phyloP scores from a whole-genome alignment of 805 yeast species.

The Ogataea corticis region DNA sequence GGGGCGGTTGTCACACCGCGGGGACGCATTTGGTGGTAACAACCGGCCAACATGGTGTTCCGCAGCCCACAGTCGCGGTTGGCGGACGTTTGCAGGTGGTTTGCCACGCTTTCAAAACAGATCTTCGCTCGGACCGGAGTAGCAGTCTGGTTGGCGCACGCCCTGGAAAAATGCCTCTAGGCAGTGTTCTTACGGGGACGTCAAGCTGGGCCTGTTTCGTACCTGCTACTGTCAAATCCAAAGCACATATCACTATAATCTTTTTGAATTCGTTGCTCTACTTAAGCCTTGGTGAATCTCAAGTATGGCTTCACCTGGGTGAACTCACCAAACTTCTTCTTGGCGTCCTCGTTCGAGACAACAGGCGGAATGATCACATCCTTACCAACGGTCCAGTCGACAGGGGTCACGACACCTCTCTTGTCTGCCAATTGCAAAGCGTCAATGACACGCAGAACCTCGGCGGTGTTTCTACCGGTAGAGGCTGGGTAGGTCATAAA shows the following conservation, averaged over 20 bases:
- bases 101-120: no score
- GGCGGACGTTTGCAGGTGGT: no score
- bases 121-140: conserved; percentile 14
- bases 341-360: conserved; percentile 75
- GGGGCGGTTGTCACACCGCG: no score
- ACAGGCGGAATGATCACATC: conserved; percentile 92
- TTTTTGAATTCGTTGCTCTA: neutral
- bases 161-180: no score
- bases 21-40: no score
- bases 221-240: no score
- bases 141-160: conserved; percentile 3
- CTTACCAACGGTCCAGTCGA: conserved; percentile 86
- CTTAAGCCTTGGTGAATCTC: conserved; percentile 56
- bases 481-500: conserved; percentile 90
- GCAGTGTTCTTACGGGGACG: no score
- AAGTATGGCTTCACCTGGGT: conserved; percentile 87
- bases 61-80: no score
- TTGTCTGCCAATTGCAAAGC: conserved; percentile 84
- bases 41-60: neutral
- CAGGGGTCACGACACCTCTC: conserved; percentile 85
- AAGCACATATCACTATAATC: no score
- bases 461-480: conserved; percentile 91
- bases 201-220: no score
- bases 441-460: conserved; percentile 87
- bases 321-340: conserved; percentile 83